These are phyloP conservation scores for Dactylellina haptotyla DNA, from an alignment of 2,329 filamentous ascomycete species.

Conservation along the genomic window DNA sequence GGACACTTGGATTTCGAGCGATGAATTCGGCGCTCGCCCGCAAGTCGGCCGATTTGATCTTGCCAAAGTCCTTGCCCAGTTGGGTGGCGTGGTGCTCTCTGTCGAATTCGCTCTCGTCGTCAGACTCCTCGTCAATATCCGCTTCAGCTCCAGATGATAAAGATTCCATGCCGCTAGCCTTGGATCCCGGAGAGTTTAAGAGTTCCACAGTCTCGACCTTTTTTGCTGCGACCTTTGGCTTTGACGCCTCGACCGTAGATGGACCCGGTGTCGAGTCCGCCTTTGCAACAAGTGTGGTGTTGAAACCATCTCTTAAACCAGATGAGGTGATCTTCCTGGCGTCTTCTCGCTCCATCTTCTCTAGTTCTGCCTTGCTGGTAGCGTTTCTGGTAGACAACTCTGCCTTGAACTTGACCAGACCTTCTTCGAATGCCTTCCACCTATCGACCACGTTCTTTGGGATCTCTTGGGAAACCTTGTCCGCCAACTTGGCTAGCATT, in stretches of 20 bases:
- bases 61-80: conserved; percentile 81
- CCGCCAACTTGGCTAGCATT: conserved; percentile 97
- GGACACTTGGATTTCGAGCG: conserved; percentile 77
- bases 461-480: conserved; percentile 88
- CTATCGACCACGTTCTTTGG: conserved; percentile 76
- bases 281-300: conserved; percentile 83
- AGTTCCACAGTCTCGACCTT: conserved; percentile 73
- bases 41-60: conserved; percentile 81
- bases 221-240: conserved; percentile 63
- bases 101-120: conserved; percentile 71
- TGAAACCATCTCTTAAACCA: conserved; percentile 85
- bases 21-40: conserved; percentile 78
- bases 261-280: conserved; percentile 59
- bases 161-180: conserved; percentile 63
- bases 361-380: conserved; percentile 78
- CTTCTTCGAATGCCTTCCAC: conserved; percentile 79
- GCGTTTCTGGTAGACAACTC: conserved; percentile 83
- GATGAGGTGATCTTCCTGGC: conserved; percentile 93
- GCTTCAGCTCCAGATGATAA: conserved; percentile 71
- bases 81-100: conserved; percentile 79
- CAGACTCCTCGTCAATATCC: conserved; percentile 68
- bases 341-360: conserved; percentile 84
- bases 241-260: conserved; percentile 59
- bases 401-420: conserved; percentile 77
- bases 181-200: conserved; percentile 72